Evolutionary conservation across 1,284 basidiomycete species (phyloP).

Genomic region (Ustilago loliicola): DNA sequence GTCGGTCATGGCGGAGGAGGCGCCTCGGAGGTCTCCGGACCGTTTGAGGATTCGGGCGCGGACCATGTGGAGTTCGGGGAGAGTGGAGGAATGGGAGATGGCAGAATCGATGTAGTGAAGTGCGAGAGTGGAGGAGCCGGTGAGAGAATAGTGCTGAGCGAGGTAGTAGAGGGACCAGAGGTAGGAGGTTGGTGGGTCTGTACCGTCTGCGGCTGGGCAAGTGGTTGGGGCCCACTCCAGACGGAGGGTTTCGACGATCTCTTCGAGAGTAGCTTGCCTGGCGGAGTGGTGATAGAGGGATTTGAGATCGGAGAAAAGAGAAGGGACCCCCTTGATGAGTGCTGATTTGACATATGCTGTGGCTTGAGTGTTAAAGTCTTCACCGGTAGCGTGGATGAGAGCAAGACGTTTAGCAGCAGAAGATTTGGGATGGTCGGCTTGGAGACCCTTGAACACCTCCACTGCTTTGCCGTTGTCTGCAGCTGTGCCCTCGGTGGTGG

Average conservation of each 20-base stretch:
- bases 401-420: slow-evolving; percentile 57
- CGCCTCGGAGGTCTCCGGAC: slow-evolving; percentile 82
- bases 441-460: slow-evolving; percentile 42
- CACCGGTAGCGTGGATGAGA: slow-evolving; percentile 50
- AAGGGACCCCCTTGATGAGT: slow-evolving; percentile 89
- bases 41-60: slow-evolving; percentile 89
- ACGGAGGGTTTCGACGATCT: slow-evolving; percentile 73
- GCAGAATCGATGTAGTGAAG: slow-evolving; percentile 79
- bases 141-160: slow-evolving; percentile 85
- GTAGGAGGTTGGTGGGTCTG: slow-evolving; percentile 83
- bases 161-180: slow-evolving; percentile 97
- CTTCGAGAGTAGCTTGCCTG: slow-evolving; percentile 80
- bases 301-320: slow-evolving; percentile 93
- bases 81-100: slow-evolving; percentile 87
- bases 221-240: slow-evolving; percentile 51
- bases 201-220: slow-evolving; percentile 37
- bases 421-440: slow-evolving; percentile 57
- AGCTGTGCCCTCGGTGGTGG: slow-evolving; percentile 72
- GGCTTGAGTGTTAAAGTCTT: slow-evolving; percentile 80
- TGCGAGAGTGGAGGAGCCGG: slow-evolving; percentile 73
- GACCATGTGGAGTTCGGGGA: slow-evolving; percentile 90
- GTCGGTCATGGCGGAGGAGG: slow-evolving; percentile 83
- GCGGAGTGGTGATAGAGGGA: slow-evolving; percentile 79
- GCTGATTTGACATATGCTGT: slow-evolving; percentile 80
- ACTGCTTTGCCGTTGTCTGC: slow-evolving; percentile 33